Conservation (phyloP, 2,329 filamentous ascomycete species). For the Neofusicoccum cordaticola region DNA sequence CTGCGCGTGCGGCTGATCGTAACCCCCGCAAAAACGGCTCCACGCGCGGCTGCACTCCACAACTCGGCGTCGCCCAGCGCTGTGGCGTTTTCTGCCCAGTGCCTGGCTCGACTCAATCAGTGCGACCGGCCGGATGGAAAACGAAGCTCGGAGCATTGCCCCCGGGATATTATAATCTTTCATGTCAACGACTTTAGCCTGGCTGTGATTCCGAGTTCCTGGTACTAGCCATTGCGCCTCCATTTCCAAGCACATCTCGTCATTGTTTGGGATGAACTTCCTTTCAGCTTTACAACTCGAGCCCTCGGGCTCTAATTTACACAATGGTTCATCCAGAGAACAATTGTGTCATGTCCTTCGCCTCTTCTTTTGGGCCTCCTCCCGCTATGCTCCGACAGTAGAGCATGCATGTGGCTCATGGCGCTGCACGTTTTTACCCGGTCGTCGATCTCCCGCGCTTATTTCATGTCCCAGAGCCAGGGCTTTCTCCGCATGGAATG, state of each 20-base stretch:
- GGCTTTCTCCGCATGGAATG: neutral
- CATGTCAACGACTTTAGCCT: neutral
- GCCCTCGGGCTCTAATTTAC: no score
- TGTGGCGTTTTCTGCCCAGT: neutral
- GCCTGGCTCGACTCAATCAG: no score
- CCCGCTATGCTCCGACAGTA: neutral
- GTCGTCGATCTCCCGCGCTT: slow-evolving; percentile 1
- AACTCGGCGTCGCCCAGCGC: neutral
- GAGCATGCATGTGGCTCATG: neutral
- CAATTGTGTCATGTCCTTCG: neutral
- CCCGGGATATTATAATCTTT: neutral
- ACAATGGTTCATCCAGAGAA: no score
- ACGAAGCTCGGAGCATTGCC: neutral
- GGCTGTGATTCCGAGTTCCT: neutral
- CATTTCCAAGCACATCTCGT: no score
- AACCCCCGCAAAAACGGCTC: neutral
- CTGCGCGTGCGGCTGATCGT: neutral
- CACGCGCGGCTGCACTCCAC: neutral
- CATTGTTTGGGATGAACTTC: no score
- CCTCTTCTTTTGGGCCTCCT: neutral
- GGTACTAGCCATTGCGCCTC: neutral
- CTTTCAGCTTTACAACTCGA: no score
- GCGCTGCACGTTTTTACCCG: neutral
- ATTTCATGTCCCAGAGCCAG: neutral
- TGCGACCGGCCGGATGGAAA: neutral